Conservation (phyloP, 768 basidiomycete genomes). For the Podaxis sp. region DNA sequence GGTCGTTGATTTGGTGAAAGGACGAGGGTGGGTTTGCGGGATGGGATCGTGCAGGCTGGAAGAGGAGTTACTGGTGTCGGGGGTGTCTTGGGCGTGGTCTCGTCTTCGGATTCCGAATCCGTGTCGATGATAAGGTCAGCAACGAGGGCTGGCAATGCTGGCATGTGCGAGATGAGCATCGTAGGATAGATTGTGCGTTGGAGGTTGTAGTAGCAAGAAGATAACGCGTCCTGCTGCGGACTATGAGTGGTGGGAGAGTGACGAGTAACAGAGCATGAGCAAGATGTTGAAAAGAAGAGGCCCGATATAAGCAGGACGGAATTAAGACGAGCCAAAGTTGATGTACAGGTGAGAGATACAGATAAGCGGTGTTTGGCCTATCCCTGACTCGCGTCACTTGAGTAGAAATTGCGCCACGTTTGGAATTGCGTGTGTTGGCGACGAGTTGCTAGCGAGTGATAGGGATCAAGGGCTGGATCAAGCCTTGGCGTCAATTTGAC, state of each 20-base stretch:
- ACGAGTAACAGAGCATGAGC: not conserved
- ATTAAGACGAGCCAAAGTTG: not conserved
- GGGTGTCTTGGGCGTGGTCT: not conserved
- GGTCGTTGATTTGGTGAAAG: constrained; percentile 10
- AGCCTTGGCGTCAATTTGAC: not conserved
- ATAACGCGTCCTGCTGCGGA: constrained; percentile 1
- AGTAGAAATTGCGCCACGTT: not conserved
- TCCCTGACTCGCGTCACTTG: not conserved
- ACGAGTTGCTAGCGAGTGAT: not conserved
- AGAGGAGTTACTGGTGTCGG: not conserved
- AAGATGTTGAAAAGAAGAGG: not conserved
- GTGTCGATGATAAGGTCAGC: constrained; percentile 7
- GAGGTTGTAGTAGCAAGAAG: not conserved
- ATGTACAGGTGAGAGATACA: not conserved
- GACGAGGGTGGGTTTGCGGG: not conserved
- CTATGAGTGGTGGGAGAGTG: not conserved
- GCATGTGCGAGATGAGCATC: not conserved
- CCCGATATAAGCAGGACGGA: not conserved
- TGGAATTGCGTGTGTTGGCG: not conserved
- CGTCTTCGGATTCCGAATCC: constrained; percentile 12
- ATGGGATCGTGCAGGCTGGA: not conserved
- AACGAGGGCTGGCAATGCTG: constrained; percentile 2
- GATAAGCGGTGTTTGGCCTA: not conserved
- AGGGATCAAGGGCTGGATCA: not conserved
- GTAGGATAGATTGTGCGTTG: not conserved